Conservation (phyloP, 768 basidiomycete species). For the Boletus rubescentipes region DNA sequence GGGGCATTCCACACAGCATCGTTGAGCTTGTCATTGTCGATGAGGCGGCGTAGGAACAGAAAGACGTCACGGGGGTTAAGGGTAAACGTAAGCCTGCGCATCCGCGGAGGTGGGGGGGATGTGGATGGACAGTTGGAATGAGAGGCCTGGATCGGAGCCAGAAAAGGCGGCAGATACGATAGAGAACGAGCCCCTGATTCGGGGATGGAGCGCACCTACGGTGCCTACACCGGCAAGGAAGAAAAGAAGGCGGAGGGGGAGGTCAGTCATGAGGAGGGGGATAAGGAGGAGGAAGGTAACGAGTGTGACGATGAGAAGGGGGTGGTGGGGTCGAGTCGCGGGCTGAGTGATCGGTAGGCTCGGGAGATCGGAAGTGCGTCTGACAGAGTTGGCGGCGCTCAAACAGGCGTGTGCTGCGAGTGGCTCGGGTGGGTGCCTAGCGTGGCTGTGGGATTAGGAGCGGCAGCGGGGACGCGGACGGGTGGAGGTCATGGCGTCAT, state of each 20-base stretch:
- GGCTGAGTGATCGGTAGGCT: neutral
- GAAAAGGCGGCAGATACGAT: constrained; percentile 1
- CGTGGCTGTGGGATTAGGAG: neutral
- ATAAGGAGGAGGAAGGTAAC: constrained; percentile 40
- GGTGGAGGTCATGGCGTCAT: neutral
- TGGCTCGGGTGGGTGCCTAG: neutral
- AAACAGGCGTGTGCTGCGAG: constrained; percentile 26
- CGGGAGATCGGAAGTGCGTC: neutral
- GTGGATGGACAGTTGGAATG: constrained; percentile 9
- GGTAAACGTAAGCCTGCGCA: constrained; percentile 12
- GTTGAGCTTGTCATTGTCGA: constrained; percentile 65
- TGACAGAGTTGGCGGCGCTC: constrained; percentile 53
- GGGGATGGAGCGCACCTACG: constrained; percentile 15
- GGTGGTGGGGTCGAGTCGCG: constrained; percentile 30
- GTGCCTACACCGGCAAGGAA: constrained; percentile 31
- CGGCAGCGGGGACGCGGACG: neutral
- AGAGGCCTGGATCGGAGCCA: constrained; percentile 18
- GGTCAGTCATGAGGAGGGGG: constrained; percentile 39
- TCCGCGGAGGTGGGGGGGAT: neutral
- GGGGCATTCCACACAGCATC: constrained; percentile 66
- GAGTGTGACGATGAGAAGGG: constrained; percentile 39
- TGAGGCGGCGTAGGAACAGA: constrained; percentile 36
- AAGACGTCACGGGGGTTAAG: constrained; percentile 23
- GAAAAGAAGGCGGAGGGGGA: constrained; percentile 45
- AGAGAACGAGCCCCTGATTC: constrained; percentile 1